Conservation (phyloP, 805 yeast genomes). For the Cyberlindnera euphorbiae region DNA sequence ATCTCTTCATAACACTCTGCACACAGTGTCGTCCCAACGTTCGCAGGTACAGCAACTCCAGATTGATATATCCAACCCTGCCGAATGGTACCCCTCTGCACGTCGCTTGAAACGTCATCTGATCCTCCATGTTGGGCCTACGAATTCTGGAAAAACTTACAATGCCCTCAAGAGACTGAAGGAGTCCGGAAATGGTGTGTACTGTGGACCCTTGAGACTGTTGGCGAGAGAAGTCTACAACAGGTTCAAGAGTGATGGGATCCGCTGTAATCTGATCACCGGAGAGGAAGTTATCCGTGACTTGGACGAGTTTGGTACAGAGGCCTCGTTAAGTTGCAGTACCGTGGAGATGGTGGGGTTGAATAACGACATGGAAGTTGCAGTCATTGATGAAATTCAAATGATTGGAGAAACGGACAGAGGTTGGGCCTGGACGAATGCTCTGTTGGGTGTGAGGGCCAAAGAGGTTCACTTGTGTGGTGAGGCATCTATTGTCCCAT, state of each 20-base stretch:
- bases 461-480: conserved; percentile 91
- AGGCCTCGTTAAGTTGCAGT: conserved; percentile 77
- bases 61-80: conserved; percentile 52
- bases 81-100: conserved; percentile 83
- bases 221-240: conserved; percentile 91
- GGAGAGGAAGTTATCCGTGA: conserved; percentile 91
- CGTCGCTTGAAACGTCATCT: conserved; percentile 72
- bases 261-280: conserved; percentile 78
- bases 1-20: conserved; percentile 7
- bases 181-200: conserved; percentile 68
- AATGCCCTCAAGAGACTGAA: conserved; percentile 69
- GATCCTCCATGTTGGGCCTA: conserved; percentile 95
- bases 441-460: conserved; percentile 80
- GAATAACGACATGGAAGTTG: conserved; percentile 66
- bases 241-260: conserved; percentile 59
- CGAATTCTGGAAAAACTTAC: conserved; percentile 93
- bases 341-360: conserved; percentile 92
- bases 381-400: conserved; percentile 93
- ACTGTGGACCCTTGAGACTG: conserved; percentile 90
- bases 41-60: conserved; percentile 21
- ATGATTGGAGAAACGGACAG: conserved; percentile 78
- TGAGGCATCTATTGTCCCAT: conserved; percentile 75
- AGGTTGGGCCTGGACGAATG: conserved; percentile 95
- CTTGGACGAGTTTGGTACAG: conserved; percentile 60
- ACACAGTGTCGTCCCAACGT: conserved; percentile 5